Evolutionary conservation across 2,329 filamentous ascomycete species (phyloP).

Genomic region (Fusarium lateritium): DNA sequence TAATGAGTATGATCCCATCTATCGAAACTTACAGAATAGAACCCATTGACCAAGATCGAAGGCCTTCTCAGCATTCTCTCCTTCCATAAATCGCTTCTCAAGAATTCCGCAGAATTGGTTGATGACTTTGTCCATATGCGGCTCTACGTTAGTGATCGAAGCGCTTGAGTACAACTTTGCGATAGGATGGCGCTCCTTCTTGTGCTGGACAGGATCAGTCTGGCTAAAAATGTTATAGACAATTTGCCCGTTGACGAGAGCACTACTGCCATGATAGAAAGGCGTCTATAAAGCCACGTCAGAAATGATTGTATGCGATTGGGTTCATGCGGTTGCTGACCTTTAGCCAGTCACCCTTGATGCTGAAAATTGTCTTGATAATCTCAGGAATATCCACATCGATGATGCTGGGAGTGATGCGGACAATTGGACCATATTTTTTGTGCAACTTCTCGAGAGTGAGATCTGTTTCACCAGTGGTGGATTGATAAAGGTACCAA

Average conservation of each 20-base stretch:
- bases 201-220: conserved; percentile 43
- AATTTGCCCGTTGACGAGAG: conserved; percentile 48
- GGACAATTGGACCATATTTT: conserved; percentile 58
- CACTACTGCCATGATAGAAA: conserved; percentile 48
- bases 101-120: conserved; percentile 51
- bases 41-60: conserved; percentile 60
- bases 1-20: neutral
- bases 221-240: conserved; percentile 48
- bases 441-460: conserved; percentile 54
- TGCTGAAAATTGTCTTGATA: conserved; percentile 56
- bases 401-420: conserved; percentile 58
- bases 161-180: conserved; percentile 49
- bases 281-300: conserved; percentile 34
- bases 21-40: conserved; percentile 53
- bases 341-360: conserved; percentile 53
- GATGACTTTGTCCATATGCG: conserved; percentile 52
- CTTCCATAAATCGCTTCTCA: conserved; percentile 52
- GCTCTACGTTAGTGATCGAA: conserved; percentile 42
- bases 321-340: conserved; percentile 34
- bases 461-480: conserved; percentile 49
- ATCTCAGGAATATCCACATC: conserved; percentile 57
- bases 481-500: conserved; percentile 54
- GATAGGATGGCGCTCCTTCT: conserved; percentile 44
- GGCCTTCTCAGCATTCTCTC: conserved; percentile 39
- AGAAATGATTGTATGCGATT: neutral